A percentile compares a stretch with the other conserved stretches of the same genome.
Evolutionary conservation across 192 early-diverging fungal genomes (phyloP).

Genomic region (Coemansia sp.): DNA sequence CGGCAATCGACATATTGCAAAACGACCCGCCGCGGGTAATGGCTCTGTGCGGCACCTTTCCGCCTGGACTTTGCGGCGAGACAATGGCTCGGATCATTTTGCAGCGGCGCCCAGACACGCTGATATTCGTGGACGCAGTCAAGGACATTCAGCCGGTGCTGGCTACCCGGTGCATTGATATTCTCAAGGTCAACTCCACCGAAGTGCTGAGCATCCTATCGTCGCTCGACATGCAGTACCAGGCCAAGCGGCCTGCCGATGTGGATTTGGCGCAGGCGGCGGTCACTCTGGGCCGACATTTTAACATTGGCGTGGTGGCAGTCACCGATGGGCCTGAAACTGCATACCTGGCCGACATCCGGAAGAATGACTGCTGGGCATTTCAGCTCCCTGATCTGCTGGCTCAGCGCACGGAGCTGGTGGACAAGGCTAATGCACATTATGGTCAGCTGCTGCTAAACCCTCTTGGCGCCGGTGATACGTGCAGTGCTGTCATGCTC

Average conservation of each 20-base stretch:
- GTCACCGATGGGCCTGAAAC: conserved; percentile 30
- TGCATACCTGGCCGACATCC: conserved; percentile 13
- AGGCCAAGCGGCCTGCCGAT: neutral
- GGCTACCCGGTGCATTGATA: conserved; percentile 15
- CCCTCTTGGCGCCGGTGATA: conserved; percentile 44
- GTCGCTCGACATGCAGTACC: neutral
- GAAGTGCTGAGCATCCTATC: conserved; percentile 11
- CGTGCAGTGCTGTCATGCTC: conserved; percentile 39
- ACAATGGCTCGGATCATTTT: conserved; percentile 10
- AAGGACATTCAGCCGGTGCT: conserved; percentile 23
- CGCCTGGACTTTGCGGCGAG: conserved; percentile 11
- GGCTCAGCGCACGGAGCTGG: conserved; percentile 5
- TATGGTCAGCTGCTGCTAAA: conserved; percentile 15
- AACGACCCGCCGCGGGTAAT: conserved; percentile 16
- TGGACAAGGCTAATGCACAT: neutral
- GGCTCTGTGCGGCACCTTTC: conserved; percentile 31
- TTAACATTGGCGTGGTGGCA: conserved; percentile 13
- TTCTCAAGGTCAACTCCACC: conserved; percentile 30
- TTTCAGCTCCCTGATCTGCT: conserved; percentile 25
- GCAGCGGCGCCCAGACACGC: conserved; percentile 2
- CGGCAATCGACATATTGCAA: conserved; percentile 4
- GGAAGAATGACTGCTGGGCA: neutral
- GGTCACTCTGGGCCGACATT: neutral
- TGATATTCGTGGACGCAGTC: conserved; percentile 36
- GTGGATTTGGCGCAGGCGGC: conserved; percentile 6